Conservation (phyloP, 495 filamentous ascomycete genomes). For the Lasiosphaeria miniovina region DNA sequence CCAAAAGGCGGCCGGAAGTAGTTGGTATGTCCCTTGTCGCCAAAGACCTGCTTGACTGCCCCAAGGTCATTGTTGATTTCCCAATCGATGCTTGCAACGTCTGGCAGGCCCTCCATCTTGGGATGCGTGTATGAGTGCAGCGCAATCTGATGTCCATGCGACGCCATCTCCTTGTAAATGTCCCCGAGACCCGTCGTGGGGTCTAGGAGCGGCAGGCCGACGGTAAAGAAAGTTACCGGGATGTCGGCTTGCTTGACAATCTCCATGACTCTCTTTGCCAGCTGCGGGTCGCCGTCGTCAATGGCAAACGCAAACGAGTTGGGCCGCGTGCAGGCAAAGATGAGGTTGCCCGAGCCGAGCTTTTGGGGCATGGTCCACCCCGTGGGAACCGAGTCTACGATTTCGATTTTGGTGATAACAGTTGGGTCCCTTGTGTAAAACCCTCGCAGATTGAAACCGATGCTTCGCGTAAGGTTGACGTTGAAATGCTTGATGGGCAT, state of each 20-base stretch:
- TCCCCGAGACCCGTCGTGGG: slow-evolving; percentile 55
- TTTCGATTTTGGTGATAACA: slow-evolving; percentile 59
- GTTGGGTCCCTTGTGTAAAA: slow-evolving; percentile 59
- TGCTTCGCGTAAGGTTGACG: slow-evolving; percentile 55
- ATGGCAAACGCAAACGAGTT: slow-evolving; percentile 80
- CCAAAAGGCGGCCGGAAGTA: slow-evolving; percentile 81
- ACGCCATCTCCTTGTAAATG: slow-evolving; percentile 63
- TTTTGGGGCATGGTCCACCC: slow-evolving; percentile 56
- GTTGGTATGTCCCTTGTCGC: slow-evolving; percentile 28
- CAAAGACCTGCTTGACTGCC: slow-evolving; percentile 52
- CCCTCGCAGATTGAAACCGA: slow-evolving; percentile 67
- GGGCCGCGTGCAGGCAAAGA: slow-evolving; percentile 65
- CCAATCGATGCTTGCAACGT: slow-evolving; percentile 61
- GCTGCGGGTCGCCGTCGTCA: slow-evolving; percentile 67
- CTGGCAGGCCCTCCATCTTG: slow-evolving; percentile 64
- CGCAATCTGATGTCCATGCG: slow-evolving; percentile 69
- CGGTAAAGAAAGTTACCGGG: slow-evolving; percentile 76
- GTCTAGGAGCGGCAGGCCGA: slow-evolving; percentile 64
- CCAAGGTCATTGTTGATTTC: slow-evolving; percentile 63
- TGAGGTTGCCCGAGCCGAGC: slow-evolving; percentile 57
- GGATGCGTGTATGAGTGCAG: slow-evolving; percentile 74
- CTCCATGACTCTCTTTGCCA: slow-evolving; percentile 61
- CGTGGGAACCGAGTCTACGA: slow-evolving; percentile 54
- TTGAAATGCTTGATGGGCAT: slow-evolving; percentile 73
- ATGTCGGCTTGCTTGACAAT: slow-evolving; percentile 62